phyloP scores from a whole-genome alignment of 768 basidiomycete genomes.

The Kwoniella heveanensis region DNA sequence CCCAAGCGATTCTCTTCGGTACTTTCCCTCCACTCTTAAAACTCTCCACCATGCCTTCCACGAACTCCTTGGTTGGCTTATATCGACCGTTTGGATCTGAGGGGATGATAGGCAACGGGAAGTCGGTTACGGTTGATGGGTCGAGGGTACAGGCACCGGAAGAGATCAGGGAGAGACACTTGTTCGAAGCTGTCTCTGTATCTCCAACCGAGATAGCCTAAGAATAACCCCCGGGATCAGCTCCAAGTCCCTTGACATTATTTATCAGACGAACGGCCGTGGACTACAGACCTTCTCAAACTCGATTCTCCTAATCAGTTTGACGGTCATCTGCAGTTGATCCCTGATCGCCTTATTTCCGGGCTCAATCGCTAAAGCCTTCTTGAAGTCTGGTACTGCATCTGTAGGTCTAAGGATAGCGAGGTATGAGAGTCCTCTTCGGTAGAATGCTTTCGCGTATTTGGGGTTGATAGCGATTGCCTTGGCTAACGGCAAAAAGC shows the following conservation, averaged over 20 bases:
- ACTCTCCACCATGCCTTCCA: constrained; percentile 82
- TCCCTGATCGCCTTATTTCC: constrained; percentile 75
- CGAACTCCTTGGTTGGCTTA: constrained; percentile 73
- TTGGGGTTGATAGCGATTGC: constrained; percentile 85
- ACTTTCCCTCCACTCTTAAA: constrained; percentile 95
- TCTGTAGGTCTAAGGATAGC: constrained; percentile 83
- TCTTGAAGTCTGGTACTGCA: constrained; percentile 86
- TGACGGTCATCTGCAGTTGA: constrained; percentile 85
- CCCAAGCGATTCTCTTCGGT: constrained; percentile 87
- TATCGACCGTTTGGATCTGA: constrained; percentile 61
- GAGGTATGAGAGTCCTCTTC: constrained; percentile 86
- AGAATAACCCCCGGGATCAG: background rate
- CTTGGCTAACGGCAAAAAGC: constrained; percentile 61
- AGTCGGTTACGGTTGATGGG: constrained; percentile 60
- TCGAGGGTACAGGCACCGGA: constrained; percentile 82
- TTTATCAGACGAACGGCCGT: too few relatives aligned
- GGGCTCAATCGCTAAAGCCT: constrained; percentile 79
- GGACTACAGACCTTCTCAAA: constrained; percentile 83
- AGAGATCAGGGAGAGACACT: constrained; percentile 75
- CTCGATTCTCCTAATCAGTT: constrained; percentile 82
- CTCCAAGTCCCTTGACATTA: background rate
- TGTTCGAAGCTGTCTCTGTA: constrained; percentile 73
- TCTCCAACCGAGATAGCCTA: constrained; percentile 86
- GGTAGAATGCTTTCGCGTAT: constrained; percentile 71
- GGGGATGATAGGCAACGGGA: constrained; percentile 71